These are phyloP conservation scores for Hyphopichia wangnamkhiaoensis DNA, from an alignment of 1,139 yeast genomes.

Conservation along the genomic window DNA sequence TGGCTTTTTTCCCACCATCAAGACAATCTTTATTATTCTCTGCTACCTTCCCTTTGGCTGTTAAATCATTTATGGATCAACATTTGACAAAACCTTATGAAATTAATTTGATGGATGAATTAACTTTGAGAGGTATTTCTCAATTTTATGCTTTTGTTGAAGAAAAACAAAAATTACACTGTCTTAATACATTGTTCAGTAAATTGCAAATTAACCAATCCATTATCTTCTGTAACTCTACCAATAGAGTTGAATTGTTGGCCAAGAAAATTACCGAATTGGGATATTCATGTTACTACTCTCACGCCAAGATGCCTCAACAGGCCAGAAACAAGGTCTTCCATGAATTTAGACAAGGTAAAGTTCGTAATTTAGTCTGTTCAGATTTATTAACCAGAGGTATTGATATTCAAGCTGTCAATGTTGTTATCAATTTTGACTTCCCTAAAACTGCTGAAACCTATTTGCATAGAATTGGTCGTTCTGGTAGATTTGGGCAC, in stretches of 20 bases:
- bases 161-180: conserved; percentile 92
- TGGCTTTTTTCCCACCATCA: conserved; percentile 73
- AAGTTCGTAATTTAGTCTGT: conserved; percentile 94
- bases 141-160: conserved; percentile 98
- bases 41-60: conserved; percentile 95
- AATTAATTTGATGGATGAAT: conserved; percentile 95
- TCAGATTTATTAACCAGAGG: conserved; percentile 97
- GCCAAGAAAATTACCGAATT: conserved; percentile 96
- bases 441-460: conserved; percentile 99
- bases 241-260: conserved; percentile 90
- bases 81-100: conserved; percentile 92
- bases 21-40: conserved; percentile 89
- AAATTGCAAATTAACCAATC: conserved; percentile 95
- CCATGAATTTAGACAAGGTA: conserved; percentile 98
- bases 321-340: conserved; percentile 96
- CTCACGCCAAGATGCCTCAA: conserved; percentile 98
- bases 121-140: conserved; percentile 92
- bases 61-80: conserved; percentile 88
- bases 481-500: conserved; percentile 99
- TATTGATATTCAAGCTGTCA: conserved; percentile 98
- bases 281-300: conserved; percentile 94
- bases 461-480: conserved; percentile 96
- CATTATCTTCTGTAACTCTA: conserved; percentile 94
- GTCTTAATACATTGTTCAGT: conserved; percentile 91
- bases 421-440: conserved; percentile 95